A percentile compares a stretch with the other conserved stretches of the same genome.
Conservation (phyloP, 1,139 yeast genomes). For the Protomyces inundatus region DNA sequence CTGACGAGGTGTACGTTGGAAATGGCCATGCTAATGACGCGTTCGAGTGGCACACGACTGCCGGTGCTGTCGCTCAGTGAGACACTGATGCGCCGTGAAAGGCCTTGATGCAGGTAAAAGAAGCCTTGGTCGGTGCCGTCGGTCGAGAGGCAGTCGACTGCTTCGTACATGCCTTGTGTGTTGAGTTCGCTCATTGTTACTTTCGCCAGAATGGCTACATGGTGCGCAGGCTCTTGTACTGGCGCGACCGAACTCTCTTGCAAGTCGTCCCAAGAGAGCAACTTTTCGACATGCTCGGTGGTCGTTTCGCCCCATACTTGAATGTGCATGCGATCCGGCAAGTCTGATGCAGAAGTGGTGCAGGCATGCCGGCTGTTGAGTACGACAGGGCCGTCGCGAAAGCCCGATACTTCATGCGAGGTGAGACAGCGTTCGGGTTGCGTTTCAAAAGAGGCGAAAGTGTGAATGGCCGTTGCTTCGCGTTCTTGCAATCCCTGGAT, state of each 20-base stretch:
- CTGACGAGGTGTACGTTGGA: neutral
- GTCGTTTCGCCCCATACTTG: constrained; percentile 33
- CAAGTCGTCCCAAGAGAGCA: constrained; percentile 38
- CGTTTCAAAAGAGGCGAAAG: constrained; percentile 4
- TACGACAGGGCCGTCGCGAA: neutral
- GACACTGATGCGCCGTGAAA: constrained; percentile 35
- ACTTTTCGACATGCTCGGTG: constrained; percentile 33
- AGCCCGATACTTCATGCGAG: neutral
- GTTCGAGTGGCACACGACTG: constrained; percentile 15
- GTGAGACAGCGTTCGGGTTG: constrained; percentile 16
- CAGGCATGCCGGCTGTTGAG: constrained; percentile 19
- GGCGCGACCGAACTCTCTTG: constrained; percentile 34
- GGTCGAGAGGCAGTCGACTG: constrained; percentile 32
- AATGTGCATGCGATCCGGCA: constrained; percentile 23
- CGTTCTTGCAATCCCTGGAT: constrained; percentile 11
- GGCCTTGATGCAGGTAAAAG: constrained; percentile 35
- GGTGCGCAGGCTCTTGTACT: constrained; percentile 11
- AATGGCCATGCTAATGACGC: constrained; percentile 11
- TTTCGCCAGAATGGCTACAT: constrained; percentile 18
- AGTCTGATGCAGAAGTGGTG: neutral
- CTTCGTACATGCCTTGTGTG: constrained; percentile 35
- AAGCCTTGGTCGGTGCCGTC: constrained; percentile 29
- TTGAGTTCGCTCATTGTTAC: constrained; percentile 34
- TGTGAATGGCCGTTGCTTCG: constrained; percentile 28
- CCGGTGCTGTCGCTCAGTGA: constrained; percentile 31